Conservation (phyloP, 2,329 filamentous ascomycete genomes). For the Colletotrichum ledebouriae region DNA sequence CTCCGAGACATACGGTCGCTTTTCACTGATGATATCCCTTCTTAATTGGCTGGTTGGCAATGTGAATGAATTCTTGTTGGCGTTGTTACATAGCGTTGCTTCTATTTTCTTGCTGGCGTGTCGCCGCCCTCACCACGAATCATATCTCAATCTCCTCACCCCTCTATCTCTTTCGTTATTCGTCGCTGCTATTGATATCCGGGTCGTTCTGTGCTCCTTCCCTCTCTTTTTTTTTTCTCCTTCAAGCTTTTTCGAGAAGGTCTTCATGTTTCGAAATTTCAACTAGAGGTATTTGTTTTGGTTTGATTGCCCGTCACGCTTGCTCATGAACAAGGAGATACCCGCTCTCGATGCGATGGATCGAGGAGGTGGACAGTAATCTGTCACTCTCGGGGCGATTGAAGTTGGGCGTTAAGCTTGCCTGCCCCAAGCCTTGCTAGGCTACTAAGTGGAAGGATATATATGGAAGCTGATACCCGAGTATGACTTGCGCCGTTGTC, state of each 20-base stretch:
- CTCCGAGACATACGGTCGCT: slow-evolving; percentile 33
- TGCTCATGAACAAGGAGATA: slow-evolving; percentile 41
- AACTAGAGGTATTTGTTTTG: slow-evolving; percentile 25
- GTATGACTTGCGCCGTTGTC: neutral
- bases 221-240: neutral
- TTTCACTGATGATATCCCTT: slow-evolving; percentile 39
- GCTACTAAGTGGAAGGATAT: slow-evolving; percentile 1
- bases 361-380: slow-evolving; percentile 30
- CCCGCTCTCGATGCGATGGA: slow-evolving; percentile 35
- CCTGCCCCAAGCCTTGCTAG: neutral
- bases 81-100: slow-evolving; percentile 41
- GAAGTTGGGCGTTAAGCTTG: neutral
- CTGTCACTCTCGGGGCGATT: slow-evolving; percentile 20
- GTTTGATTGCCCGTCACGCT: slow-evolving; percentile 34
- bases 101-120: slow-evolving; percentile 5
- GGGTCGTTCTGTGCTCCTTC: neutral
- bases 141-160: slow-evolving; percentile 13
- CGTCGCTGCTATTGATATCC: slow-evolving; percentile 25
- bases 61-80: slow-evolving; percentile 28
- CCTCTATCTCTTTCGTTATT: neutral
- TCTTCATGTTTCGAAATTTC: slow-evolving; percentile 7
- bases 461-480: slow-evolving; percentile 14
- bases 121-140: neutral
- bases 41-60: slow-evolving; percentile 11
- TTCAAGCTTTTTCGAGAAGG: neutral